Evolutionary conservation across 2,329 filamentous ascomycete genomes (phyloP).

Genomic region (Fusarium continuum): DNA sequence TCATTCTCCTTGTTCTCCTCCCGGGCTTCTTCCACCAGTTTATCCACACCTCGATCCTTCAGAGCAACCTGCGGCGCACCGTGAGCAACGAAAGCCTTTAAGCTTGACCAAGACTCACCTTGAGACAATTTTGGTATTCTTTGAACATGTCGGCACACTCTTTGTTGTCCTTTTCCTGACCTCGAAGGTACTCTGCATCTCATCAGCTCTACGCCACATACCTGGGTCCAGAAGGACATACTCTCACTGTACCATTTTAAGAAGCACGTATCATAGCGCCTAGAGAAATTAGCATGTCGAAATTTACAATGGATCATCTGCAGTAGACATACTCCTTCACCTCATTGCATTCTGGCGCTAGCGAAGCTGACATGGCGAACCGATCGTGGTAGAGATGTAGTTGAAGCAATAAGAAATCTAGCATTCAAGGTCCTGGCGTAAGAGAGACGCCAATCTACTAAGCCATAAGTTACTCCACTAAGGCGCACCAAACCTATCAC

Average conservation of each 20-base stretch:
- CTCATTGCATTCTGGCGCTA: conserved; percentile 94
- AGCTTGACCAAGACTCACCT: conserved; percentile 58
- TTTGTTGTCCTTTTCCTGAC: conserved; percentile 79
- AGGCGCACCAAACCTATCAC: too few species aligned
- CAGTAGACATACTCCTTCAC: conserved; percentile 80
- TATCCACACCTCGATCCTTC: conserved; percentile 90
- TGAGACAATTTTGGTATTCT: conserved; percentile 86
- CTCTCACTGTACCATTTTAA: conserved; percentile 99
- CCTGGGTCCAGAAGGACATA: conserved; percentile 56
- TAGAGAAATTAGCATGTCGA: conserved; percentile 48
- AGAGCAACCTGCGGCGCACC: conserved; percentile 64
- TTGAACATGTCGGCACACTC: conserved; percentile 89
- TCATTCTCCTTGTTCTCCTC: conserved; percentile 92
- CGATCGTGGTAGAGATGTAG: conserved; percentile 24
- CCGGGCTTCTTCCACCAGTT: conserved; percentile 88
- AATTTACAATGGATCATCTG: fast-evolving
- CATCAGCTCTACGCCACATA: conserved; percentile 22
- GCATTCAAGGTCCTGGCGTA: conserved; percentile 4
- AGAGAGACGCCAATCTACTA: conserved; percentile 21
- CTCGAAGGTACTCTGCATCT: conserved; percentile 82
- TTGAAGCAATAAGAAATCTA: conserved; percentile 34
- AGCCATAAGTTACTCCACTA: conserved; percentile 30
- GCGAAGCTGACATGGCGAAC: conserved; percentile 83
- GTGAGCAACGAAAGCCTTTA: background rate
- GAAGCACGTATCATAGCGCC: conserved; percentile 96